Evolutionary conservation across 768 basidiomycete genomes (phyloP), one percentile per base, ranked within the genome.

Genomic region (Brasilioporus rufonigricans): DNA sequence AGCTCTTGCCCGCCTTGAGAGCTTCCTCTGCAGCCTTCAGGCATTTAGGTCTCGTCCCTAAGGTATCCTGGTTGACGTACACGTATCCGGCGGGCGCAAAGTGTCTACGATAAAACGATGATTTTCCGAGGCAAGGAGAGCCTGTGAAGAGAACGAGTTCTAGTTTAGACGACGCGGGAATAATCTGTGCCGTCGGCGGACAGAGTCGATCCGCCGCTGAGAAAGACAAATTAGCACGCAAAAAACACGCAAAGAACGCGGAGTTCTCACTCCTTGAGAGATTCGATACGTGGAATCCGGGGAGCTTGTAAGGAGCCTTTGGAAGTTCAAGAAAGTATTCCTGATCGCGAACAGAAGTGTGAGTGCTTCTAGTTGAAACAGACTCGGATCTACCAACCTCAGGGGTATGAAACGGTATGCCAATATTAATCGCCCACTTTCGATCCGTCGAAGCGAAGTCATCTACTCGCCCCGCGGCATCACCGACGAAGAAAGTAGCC

Each of bases 61-160:
- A 71, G 3, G 74, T 83, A 66, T 96, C 93, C 71, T 96, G 93
- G 65, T 96, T 96, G 57, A 98, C 78, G 59, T 95, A 91, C 2
- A 78, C 70, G 69, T 98, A 97, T 14, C 80, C 86, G 5, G 70
- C 73, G 0, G 84, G 75, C 18, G 75, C 69, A 70, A 98, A 95
- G 67, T 93, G 75, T 41, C 67, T 77, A 18, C 75, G 75, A 69
- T 79, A 98, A 70, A 97, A 91, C 0, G 87, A 80, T 0, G 91
- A 85, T 71, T 98, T 98, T 39, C 96, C 96, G 1, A 81, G 68
- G 14, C 80, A 79, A 1, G 86, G 87, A 35, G 72, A 76, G 5
- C 86, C 87, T 1, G 83, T 80, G 56, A 88, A 82, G 27, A 88
- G 57, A 7, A 87, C 79, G 12, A 87, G 71, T 58, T 86, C 81